phyloP scores from a whole-genome alignment of 352 stramenopile species.

The Globisporangium solare region DNA sequence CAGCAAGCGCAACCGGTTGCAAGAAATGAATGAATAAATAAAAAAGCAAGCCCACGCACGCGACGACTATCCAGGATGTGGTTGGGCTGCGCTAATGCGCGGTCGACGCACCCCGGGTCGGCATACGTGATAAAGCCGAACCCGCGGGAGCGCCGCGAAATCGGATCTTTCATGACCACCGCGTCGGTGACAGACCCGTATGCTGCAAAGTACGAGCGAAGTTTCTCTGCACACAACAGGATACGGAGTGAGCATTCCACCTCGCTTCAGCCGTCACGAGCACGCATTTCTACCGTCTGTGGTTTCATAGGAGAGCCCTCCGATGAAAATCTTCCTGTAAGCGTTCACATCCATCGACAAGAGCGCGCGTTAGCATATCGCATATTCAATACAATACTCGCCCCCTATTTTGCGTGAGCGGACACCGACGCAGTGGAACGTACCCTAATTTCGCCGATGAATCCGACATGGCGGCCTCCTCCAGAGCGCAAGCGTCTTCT shows the following conservation, averaged over 20 bases:
- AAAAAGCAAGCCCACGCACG: conserved; percentile 31
- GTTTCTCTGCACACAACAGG: conserved; percentile 60
- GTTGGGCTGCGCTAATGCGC: conserved; percentile 84
- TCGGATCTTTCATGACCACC: conserved; percentile 92
- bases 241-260: conserved; percentile 1
- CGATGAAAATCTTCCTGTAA: conserved; percentile 89
- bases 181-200: conserved; percentile 89
- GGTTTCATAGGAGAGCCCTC: conserved; percentile 87
- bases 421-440: not conserved
- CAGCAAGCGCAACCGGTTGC: not conserved
- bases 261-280: not conserved
- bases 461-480: conserved; percentile 23
- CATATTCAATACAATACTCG: not conserved
- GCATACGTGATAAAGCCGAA: conserved; percentile 95
- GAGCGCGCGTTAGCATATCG: conserved; percentile 6
- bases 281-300: conserved; percentile 58
- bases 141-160: conserved; percentile 85
- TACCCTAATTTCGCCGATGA: conserved; percentile 32
- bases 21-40: not conserved
- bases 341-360: conserved; percentile 10
- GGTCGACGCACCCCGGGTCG: conserved; percentile 83
- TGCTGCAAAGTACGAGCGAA: conserved; percentile 86
- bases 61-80: conserved; percentile 89
- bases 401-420: not conserved
- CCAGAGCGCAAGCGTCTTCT: not conserved